Evolutionary conservation across 257 asterid species (phyloP).

Genomic region (Plantago major): DNA sequence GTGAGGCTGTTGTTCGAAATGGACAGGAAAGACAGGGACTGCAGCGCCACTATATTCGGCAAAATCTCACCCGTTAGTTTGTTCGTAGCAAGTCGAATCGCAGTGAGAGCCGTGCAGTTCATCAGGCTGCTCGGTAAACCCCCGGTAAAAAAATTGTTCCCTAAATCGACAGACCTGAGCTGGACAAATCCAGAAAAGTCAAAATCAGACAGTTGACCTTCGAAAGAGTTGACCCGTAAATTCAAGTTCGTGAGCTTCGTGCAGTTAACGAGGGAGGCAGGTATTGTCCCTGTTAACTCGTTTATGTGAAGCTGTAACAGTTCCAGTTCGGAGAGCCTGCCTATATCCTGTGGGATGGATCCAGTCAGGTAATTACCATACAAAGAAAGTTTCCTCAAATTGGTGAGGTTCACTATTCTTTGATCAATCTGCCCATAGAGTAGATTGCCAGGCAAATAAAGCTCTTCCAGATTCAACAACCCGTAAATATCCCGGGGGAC

Average conservation of each 20-base stretch:
- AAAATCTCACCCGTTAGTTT: constrained; percentile 55
- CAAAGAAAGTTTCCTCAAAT: constrained; percentile 55
- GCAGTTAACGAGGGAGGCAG: constrained; percentile 68
- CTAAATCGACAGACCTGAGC: constrained; percentile 64
- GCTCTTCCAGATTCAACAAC: constrained; percentile 45
- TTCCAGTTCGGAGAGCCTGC: constrained; percentile 58
- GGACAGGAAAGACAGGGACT: constrained; percentile 73
- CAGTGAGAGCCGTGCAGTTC: constrained; percentile 65
- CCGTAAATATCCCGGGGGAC: constrained; percentile 60
- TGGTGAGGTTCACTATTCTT: constrained; percentile 43
- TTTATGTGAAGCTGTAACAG: constrained; percentile 71
- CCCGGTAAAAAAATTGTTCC: constrained; percentile 66
- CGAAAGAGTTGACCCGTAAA: constrained; percentile 65
- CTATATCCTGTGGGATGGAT: constrained; percentile 57
- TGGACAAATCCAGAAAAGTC: constrained; percentile 68
- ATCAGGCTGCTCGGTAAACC: constrained; percentile 63
- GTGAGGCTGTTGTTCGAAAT: constrained; percentile 73
- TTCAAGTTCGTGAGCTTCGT: constrained; percentile 53
- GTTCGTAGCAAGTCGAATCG: constrained; percentile 73
- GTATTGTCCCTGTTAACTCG: constrained; percentile 62
- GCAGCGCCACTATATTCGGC: constrained; percentile 50
- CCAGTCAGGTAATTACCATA: constrained; percentile 61
- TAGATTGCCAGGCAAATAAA: constrained; percentile 63
- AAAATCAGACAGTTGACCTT: constrained; percentile 64
- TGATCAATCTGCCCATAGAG: constrained; percentile 52